phyloP scores from a whole-genome alignment of 257 asterid species.

The Coffea eugenioides region DNA sequence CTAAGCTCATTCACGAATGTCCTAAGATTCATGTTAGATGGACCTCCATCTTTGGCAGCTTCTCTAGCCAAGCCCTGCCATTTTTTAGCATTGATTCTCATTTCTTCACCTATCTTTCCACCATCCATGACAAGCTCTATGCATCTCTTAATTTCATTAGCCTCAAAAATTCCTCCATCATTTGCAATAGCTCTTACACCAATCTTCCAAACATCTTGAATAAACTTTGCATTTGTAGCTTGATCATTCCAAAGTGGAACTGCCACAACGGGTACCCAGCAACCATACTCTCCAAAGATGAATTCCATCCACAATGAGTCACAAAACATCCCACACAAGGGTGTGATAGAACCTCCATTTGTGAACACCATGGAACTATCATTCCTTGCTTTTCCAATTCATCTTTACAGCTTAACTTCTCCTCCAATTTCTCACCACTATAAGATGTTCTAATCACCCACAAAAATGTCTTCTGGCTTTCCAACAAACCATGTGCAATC shows the following conservation, averaged over 20 bases:
- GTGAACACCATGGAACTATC: slow-evolving; percentile 30
- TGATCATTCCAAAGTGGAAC: slow-evolving; percentile 54
- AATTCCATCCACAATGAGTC: slow-evolving; percentile 52
- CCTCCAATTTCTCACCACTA: background rate
- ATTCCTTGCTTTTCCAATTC: slow-evolving; percentile 9
- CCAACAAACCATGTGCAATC: slow-evolving; percentile 18
- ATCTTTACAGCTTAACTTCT: slow-evolving; percentile 2
- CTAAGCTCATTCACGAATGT: slow-evolving; percentile 16
- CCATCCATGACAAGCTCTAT: slow-evolving; percentile 26
- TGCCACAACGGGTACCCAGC: slow-evolving; percentile 41
- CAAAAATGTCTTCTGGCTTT: slow-evolving; percentile 24
- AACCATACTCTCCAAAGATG: slow-evolving; percentile 35
- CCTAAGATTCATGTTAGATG: slow-evolving; percentile 30
- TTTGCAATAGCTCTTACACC: slow-evolving; percentile 20
- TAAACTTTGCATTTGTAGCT: slow-evolving; percentile 39
- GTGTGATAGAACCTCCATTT: slow-evolving; percentile 20
- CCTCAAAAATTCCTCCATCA: slow-evolving; percentile 7
- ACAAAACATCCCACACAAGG: slow-evolving; percentile 25
- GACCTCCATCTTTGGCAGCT: slow-evolving; percentile 31
- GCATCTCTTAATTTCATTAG: slow-evolving; percentile 35
- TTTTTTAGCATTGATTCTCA: slow-evolving; percentile 32
- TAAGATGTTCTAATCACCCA: slow-evolving; percentile 20
- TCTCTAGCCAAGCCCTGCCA: slow-evolving; percentile 40
- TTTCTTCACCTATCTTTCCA: slow-evolving; percentile 17
- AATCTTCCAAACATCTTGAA: slow-evolving; percentile 43